Evolutionary conservation across 257 asterid genomes (phyloP).

Genomic region (Mentha longifolia): DNA sequence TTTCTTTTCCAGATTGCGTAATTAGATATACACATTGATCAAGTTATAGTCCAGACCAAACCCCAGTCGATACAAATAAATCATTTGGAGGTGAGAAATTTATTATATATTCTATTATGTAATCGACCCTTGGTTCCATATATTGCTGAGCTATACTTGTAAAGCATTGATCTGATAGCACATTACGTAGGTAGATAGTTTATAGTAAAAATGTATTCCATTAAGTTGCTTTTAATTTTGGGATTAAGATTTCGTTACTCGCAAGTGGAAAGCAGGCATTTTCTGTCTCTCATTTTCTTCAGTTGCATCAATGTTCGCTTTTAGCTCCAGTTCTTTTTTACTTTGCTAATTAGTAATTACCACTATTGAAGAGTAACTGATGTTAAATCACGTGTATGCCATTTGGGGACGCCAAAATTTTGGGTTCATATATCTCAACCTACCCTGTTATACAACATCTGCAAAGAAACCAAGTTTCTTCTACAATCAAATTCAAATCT

Average conservation of each 20-base stretch:
- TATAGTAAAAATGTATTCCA: background rate
- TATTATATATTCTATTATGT: slow-evolving; percentile 9
- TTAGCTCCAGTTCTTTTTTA: no score
- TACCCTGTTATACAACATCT: slow-evolving; percentile 27
- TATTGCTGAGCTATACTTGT: slow-evolving; percentile 26
- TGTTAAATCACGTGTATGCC: background rate
- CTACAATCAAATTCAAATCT: slow-evolving; percentile 6
- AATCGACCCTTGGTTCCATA: slow-evolving; percentile 4
- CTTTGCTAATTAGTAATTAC: no score
- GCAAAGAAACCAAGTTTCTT: slow-evolving; percentile 32
- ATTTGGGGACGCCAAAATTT: background rate
- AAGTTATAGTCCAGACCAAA: background rate
- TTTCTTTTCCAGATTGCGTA: slow-evolving; percentile 48
- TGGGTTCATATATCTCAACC: background rate
- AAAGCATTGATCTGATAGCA: slow-evolving; percentile 10
- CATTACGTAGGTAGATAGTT: slow-evolving; percentile 23
- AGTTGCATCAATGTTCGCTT: no score
- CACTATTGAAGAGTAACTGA: no score
- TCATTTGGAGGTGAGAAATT: slow-evolving; percentile 11
- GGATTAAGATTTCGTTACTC: background rate
- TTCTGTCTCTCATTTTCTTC: background rate
- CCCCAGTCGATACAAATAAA: background rate
- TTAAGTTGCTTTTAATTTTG: background rate
- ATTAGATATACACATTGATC: slow-evolving; percentile 30
- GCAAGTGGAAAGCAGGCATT: background rate